phyloP scores from a whole-genome alignment of 2,329 filamentous ascomycete species.

The Fusarium palustre region DNA sequence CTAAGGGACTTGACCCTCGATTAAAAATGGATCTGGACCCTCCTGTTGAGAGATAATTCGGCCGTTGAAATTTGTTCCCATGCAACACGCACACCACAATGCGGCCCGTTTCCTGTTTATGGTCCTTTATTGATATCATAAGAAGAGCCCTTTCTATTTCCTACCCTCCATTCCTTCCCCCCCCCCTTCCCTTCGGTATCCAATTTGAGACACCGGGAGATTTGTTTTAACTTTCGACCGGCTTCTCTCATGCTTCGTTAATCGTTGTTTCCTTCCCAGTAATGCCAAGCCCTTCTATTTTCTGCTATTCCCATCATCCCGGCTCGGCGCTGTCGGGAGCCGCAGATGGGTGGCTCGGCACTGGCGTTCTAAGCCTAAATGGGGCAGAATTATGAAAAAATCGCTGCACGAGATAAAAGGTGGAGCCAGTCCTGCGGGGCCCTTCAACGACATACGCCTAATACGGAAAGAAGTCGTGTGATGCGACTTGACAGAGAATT shows the following conservation, averaged over 20 bases:
- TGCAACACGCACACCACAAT: constrained; percentile 5
- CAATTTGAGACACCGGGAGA: constrained; percentile 34
- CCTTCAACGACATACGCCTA: constrained; percentile 30
- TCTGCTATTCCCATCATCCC: constrained; percentile 35
- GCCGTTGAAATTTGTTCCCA: constrained; percentile 6
- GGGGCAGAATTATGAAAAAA: constrained; percentile 15
- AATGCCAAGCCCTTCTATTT: constrained; percentile 28
- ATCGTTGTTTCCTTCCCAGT: neutral
- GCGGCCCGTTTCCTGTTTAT: constrained; percentile 28
- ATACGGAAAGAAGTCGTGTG: constrained; percentile 43
- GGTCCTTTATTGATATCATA: too few species aligned
- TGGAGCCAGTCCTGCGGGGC: constrained; percentile 1
- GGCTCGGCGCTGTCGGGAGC: constrained; percentile 36
- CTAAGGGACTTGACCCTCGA: constrained; percentile 22
- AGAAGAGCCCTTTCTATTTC: neutral
- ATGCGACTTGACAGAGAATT: constrained; percentile 14
- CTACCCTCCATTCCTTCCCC: neutral
- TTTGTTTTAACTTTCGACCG: neutral
- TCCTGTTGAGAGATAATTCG: constrained; percentile 4
- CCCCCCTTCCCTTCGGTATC: constrained; percentile 35
- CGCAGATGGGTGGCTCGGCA: constrained; percentile 30
- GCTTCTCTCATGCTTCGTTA: neutral
- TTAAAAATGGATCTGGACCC: constrained; percentile 9
- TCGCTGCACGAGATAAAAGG: constrained; percentile 28
- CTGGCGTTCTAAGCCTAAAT: constrained; percentile 17